phyloP scores from a whole-genome alignment of 345 rosid genomes.

The Acer negundo region DNA sequence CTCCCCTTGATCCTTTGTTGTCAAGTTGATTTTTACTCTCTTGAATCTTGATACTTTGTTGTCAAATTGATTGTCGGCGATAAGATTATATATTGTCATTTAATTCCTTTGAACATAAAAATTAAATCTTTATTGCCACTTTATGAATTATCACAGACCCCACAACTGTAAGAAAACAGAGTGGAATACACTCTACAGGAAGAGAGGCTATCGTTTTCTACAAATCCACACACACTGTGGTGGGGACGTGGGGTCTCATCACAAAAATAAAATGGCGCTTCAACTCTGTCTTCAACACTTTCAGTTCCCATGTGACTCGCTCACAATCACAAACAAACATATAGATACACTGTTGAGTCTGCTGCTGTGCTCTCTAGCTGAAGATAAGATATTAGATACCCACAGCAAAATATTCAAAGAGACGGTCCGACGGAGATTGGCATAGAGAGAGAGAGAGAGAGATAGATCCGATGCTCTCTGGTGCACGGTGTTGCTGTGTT shows the following conservation, averaged over 20 bases:
- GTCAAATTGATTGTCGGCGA: background rate
- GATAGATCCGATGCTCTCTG: slow-evolving; percentile 47
- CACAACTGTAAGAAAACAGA: background rate
- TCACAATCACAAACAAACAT: background rate
- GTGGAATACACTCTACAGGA: no score
- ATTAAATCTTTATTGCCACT: background rate
- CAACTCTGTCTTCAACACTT: background rate
- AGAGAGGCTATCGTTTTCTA: background rate
- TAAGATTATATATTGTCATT: background rate
- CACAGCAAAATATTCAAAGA: background rate
- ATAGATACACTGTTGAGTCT: background rate
- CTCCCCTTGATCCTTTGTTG: no score
- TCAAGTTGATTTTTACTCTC: no score
- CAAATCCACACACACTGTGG: background rate
- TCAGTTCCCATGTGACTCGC: slow-evolving; percentile 17
- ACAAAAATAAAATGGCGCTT: background rate
- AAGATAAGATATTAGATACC: slow-evolving; percentile 18
- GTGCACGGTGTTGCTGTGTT: slow-evolving; percentile 14
- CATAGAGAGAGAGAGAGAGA: background rate
- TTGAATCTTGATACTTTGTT: no score
- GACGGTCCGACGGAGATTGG: background rate
- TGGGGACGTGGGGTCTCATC: background rate
- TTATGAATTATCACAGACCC: background rate
- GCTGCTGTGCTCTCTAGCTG: background rate
- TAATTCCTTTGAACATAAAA: no score